Evolutionary conservation across 345 rosid species (phyloP), one percentile per base, ranked within the genome.

Genomic region (Carallia brachiata): DNA sequence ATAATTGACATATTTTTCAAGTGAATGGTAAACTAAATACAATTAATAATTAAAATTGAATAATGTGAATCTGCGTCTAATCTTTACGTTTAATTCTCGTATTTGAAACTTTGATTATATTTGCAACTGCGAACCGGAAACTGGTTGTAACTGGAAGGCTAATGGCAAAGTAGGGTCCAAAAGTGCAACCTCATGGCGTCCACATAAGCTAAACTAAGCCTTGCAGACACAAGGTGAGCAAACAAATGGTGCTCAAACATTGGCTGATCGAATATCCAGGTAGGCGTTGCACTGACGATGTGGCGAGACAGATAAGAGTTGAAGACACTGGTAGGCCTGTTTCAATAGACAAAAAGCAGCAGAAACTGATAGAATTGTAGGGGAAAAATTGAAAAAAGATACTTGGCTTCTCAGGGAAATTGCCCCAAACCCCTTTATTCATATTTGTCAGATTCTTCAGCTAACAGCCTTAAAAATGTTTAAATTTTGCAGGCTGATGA

Each of bases 391-490:
- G 77, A 66, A 77, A 76, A 87, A 84, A 82, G 90, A 90, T 86
- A 79, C 90, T 87, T 90, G 88, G 83, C 93, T 93, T 87, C 90
- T 75, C 75, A 81, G 81, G 76, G 86, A 82, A 68, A 73, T 63
- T 84, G 78, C 80, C 80, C 82, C 84, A 74, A 73, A 72, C 71
- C 64, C 83, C 82, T 90, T 79, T 83, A 67, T 85, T 80, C 80
- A 82, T 84, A 84, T 71, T 77, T 86, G 77, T 79, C 86, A 84
- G 93, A 87, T 89, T 89, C 96, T 85, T 86, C 80, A 48, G 65
- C 50, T 71, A 81, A 81, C 89, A 87, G 88, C 87, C 88, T 88
- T 84, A 83, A 74, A 69, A 27, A 81, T 86, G 83, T 84, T 86
- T 82, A 75, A 68, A 90, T 71, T 23, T 23, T 71, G 76, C 83